These are phyloP conservation scores for Butyriboletus loyo DNA, from an alignment of 768 basidiomycete genomes.

Conservation along the genomic window DNA sequence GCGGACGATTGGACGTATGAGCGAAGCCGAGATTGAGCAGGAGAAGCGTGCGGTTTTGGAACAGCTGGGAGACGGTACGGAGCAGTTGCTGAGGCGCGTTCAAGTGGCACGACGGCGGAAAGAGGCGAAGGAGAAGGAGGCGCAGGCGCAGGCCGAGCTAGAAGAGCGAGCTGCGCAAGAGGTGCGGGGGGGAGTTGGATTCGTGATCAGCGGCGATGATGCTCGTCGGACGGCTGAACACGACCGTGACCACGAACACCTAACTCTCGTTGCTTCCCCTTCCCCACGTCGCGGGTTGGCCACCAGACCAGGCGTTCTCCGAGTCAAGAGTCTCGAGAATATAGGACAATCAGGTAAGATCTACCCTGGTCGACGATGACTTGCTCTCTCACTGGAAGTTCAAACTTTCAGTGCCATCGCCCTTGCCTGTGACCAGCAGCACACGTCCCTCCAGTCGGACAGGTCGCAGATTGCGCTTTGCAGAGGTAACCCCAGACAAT, in stretches of 20 bases:
- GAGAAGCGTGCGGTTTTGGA: slow-evolving; percentile 67
- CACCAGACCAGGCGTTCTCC: slow-evolving; percentile 21
- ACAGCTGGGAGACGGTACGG: slow-evolving; percentile 65
- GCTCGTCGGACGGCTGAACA: background rate
- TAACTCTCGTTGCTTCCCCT: slow-evolving; percentile 6
- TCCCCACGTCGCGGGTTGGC: slow-evolving; percentile 13
- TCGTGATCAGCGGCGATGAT: background rate
- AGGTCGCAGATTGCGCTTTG: slow-evolving; percentile 64
- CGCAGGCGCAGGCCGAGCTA: background rate
- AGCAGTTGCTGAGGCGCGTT: slow-evolving; percentile 51
- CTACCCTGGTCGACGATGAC: too few relatives aligned
- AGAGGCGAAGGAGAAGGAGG: slow-evolving; percentile 1
- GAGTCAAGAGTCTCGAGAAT: slow-evolving; percentile 32
- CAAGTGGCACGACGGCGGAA: slow-evolving; percentile 21
- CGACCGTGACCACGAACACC: background rate
- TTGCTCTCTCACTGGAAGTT: background rate
- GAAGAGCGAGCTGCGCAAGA: background rate
- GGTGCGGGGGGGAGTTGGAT: background rate
- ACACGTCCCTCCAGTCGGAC: slow-evolving; percentile 61
- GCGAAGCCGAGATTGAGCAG: slow-evolving; percentile 61
- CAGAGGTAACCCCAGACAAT: slow-evolving; percentile 69
- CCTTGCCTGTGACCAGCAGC: slow-evolving; percentile 44
- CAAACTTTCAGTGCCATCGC: slow-evolving; percentile 33
- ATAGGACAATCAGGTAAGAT: slow-evolving; percentile 21
- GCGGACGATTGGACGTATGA: slow-evolving; percentile 61